Conservation (phyloP, 2,329 filamentous ascomycete genomes). For the Aureobasidium sp. region DNA sequence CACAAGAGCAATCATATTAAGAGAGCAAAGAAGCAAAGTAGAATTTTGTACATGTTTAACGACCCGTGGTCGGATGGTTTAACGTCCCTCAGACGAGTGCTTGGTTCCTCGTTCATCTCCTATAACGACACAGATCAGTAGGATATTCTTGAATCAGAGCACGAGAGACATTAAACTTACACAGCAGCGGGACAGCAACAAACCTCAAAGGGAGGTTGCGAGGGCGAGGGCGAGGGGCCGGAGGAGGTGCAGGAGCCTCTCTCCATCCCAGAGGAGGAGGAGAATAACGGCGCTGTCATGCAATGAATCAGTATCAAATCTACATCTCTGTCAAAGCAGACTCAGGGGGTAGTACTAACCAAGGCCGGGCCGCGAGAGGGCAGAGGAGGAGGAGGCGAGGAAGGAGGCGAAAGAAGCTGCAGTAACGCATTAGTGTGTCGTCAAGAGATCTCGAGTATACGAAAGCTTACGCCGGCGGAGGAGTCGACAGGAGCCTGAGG, state of each 20-base stretch:
- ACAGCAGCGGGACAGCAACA: neutral
- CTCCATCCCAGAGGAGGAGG: neutral
- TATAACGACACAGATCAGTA: neutral
- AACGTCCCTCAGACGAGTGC: neutral
- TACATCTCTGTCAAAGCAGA: neutral
- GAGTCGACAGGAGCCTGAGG: neutral
- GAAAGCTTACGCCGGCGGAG: neutral
- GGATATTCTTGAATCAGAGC: neutral
- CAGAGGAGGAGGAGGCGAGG: neutral
- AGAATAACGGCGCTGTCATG: neutral
- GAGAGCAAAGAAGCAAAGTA: neutral
- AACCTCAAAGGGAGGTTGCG: neutral
- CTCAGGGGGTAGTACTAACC: neutral
- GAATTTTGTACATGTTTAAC: neutral
- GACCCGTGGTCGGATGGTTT: neutral
- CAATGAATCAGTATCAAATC: neutral
- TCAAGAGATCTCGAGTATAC: neutral
- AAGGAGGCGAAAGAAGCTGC: neutral
- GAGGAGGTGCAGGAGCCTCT: neutral
- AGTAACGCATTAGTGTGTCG: neutral
- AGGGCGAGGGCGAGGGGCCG: neutral
- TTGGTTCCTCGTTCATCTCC: neutral
- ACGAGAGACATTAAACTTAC: neutral
- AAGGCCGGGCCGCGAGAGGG: neutral
- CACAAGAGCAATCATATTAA: neutral